Base-by-base conservation (phyloP, 1,139 yeast species). In the Lodderomyces pseudojiufengensis region DNA sequence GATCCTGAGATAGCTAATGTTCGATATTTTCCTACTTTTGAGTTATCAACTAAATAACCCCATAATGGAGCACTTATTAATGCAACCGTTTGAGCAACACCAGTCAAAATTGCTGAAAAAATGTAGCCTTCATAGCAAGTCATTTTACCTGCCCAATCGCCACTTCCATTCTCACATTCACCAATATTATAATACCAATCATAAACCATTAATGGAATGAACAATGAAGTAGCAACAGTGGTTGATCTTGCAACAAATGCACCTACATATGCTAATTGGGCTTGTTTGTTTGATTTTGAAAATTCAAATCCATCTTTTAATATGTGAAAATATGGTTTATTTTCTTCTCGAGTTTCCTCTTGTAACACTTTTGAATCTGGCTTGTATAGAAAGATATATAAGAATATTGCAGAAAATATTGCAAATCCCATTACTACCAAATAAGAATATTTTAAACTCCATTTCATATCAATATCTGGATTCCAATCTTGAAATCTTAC, bases 171-270 rank as follows among this genome's bases (percentile, higher is more conserved):
- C 4, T 63, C 57, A 50, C 86, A 80, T 33, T 58, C 50, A 0
- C 82, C 84, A 3, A 59, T 57, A 31, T 61, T 54, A 42, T 66
- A 64, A 54, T 67, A 81, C 60, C 72, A 79, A 37, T 73, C 67
- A 55, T 77, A 79, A 24, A 81, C 81, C 51, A 73, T 64, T 29
- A 81, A 59, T 2, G 90, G 90, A 25, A 82, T 68, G 51, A 80
- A 83, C 9, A 79, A 70, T 0, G 85, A 62, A 9, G 77, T 72
- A 3, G 75, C 67, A 3, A 81, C 80, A 0, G 84, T 70, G 3
- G 83, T 74, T 3, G 85, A 70, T 32, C 90, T 67, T 2, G 87
- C 78, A 12, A 79, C 78, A 47, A 80, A 75, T 1, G 80, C 76
- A 5, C 85, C 86, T 10, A 70, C 46, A 47, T 78, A 81, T 0